Evolutionary conservation across 169 alveolate species (phyloP).

Genomic region (Plasmodium coatneyi): DNA sequence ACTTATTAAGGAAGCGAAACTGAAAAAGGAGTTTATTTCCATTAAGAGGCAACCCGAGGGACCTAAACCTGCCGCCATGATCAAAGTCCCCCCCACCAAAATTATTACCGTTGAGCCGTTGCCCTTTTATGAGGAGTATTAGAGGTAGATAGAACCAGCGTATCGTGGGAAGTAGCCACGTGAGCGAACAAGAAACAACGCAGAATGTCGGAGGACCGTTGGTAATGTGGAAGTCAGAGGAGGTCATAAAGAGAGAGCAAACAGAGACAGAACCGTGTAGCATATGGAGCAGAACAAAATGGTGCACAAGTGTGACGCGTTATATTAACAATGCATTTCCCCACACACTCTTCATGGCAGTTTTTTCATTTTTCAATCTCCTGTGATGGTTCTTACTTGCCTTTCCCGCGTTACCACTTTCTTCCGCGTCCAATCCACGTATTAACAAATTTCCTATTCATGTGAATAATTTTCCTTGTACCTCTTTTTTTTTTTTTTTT

Average conservation of each 20-base stretch:
- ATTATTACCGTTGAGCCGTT: constrained; percentile 83
- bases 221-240: background rate
- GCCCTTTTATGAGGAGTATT: constrained; percentile 85
- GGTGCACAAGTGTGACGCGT: background rate
- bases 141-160: background rate
- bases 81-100: constrained; percentile 81
- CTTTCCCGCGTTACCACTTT: background rate
- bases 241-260: background rate
- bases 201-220: background rate
- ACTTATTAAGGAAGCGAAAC: constrained; percentile 93
- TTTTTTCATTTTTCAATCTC: background rate
- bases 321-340: background rate
- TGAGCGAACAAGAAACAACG: background rate
- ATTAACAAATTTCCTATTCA: background rate
- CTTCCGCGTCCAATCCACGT: background rate
- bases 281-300: background rate
- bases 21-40: constrained; percentile 83
- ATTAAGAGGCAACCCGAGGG: constrained; percentile 83
- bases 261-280: background rate
- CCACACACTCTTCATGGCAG: background rate
- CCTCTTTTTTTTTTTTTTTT: background rate
- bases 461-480: background rate
- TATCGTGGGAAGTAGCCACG: background rate
- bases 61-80: constrained; percentile 84
- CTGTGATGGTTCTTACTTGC: background rate